Percentiles rank a stretch among this genome's conserved stretches.
Conservation (phyloP, 129 eudicot genomes). For the Tanacetum coccineum region DNA sequence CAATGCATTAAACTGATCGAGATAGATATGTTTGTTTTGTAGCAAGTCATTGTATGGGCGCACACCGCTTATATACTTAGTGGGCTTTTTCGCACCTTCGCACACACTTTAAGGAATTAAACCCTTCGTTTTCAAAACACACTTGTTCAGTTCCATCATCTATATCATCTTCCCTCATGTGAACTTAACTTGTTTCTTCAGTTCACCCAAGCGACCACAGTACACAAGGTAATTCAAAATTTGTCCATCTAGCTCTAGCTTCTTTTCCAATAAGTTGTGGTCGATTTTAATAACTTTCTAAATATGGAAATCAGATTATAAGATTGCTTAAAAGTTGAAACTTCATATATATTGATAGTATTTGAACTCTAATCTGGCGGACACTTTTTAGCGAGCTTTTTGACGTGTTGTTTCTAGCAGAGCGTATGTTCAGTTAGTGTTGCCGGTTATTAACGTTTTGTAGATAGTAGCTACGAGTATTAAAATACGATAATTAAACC, state of each 20-base stretch:
- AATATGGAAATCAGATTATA: not conserved
- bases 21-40: no score
- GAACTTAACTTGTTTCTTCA: not conserved
- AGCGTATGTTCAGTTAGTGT: no score
- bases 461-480: no score
- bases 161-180: conserved; percentile 9
- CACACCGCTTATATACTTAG: conserved; percentile 9
- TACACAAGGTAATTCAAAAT: not conserved
- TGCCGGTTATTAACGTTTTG: no score
- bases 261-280: not conserved
- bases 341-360: not conserved
- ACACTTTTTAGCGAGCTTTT: no score
- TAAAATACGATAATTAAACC: not conserved
- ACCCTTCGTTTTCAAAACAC: not conserved
- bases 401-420: no score
- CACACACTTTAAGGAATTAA: conserved; percentile 19
- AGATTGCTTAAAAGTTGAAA: not conserved
- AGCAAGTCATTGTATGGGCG: not conserved
- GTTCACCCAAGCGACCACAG: not conserved
- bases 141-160: not conserved
- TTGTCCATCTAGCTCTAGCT: not conserved
- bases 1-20: no score
- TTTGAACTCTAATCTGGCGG: no score
- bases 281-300: not conserved
- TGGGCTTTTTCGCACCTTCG: conserved; percentile 13